Evolutionary conservation across 345 rosid genomes (phyloP).

Genomic region (Aquilaria yunnanensis): DNA sequence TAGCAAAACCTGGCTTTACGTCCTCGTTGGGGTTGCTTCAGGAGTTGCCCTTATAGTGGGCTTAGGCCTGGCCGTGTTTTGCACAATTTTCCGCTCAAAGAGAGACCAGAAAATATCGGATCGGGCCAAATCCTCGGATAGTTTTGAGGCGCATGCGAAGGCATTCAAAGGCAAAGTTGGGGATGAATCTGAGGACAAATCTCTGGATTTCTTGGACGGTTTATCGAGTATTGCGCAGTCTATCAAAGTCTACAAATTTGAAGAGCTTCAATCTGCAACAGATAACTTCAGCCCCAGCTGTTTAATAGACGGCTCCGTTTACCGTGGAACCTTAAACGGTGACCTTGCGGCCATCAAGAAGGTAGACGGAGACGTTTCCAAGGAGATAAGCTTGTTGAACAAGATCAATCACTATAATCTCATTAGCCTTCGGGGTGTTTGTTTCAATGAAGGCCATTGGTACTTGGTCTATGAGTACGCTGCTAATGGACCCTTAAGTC

Average conservation of each 20-base stretch:
- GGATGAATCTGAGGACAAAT: conserved; percentile 37
- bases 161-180: conserved; percentile 28
- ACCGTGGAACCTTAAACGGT: conserved; percentile 53
- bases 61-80: conserved; percentile 27
- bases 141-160: conserved; percentile 32
- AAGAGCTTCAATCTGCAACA: conserved; percentile 59
- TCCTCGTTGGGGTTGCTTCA: conserved; percentile 36
- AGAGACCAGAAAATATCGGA: conserved; percentile 20
- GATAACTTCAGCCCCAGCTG: conserved; percentile 48
- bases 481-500: conserved; percentile 56
- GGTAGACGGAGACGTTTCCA: conserved; percentile 55
- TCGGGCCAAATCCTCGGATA: conserved; percentile 14
- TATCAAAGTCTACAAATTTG: conserved; percentile 47
- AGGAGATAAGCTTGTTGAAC: conserved; percentile 54
- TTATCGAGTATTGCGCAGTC: conserved; percentile 48
- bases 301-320: conserved; percentile 51
- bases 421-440: conserved; percentile 64
- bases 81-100: conserved; percentile 9
- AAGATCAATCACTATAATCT: conserved; percentile 69
- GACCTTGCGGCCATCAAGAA: conserved; percentile 76
- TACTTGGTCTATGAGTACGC: conserved; percentile 74
- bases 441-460: conserved; percentile 60
- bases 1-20: conserved; percentile 52
- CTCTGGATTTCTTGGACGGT: conserved; percentile 32
- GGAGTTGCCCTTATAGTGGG: conserved; percentile 32